Conservation (phyloP, 2,329 filamentous ascomycete species). For the Phaeosphaeriaceae sp. region DNA sequence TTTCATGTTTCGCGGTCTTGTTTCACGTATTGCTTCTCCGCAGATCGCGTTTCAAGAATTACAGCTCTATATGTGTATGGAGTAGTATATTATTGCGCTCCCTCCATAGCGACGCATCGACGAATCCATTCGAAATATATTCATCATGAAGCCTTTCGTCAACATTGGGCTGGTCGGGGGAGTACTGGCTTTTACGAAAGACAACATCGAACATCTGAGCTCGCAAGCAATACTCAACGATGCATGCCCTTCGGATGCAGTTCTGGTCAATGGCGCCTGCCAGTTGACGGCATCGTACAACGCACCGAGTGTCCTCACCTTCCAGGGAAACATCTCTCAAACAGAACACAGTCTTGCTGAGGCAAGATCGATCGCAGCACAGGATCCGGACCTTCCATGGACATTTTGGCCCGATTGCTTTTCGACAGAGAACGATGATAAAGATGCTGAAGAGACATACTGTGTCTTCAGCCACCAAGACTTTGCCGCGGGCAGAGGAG, state of each 20-base stretch:
- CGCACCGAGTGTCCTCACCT: constrained; percentile 6
- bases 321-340: constrained; percentile 30
- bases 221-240: constrained; percentile 31
- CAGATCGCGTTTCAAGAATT: constrained; percentile 28
- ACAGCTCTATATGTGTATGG: neutral
- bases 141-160: constrained; percentile 30
- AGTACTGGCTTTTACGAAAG: constrained; percentile 26
- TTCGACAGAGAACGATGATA: constrained; percentile 14
- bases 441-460: constrained; percentile 31
- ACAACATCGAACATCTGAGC: constrained; percentile 26
- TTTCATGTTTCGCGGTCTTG: constrained; percentile 17
- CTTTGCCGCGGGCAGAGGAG: constrained; percentile 41
- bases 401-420: constrained; percentile 44
- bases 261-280: constrained; percentile 35
- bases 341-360: constrained; percentile 24
- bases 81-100: constrained; percentile 1
- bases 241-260: constrained; percentile 32
- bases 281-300: constrained; percentile 14
- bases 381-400: constrained; percentile 37
- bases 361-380: constrained; percentile 25
- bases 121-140: neutral
- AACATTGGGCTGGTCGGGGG: constrained; percentile 28
- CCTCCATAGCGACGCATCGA: neutral
- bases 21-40: constrained; percentile 32
- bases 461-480: constrained; percentile 40